These are phyloP conservation scores for Suhomyces guaymorum DNA, from an alignment of 1,139 yeast species.

Conservation along the genomic window DNA sequence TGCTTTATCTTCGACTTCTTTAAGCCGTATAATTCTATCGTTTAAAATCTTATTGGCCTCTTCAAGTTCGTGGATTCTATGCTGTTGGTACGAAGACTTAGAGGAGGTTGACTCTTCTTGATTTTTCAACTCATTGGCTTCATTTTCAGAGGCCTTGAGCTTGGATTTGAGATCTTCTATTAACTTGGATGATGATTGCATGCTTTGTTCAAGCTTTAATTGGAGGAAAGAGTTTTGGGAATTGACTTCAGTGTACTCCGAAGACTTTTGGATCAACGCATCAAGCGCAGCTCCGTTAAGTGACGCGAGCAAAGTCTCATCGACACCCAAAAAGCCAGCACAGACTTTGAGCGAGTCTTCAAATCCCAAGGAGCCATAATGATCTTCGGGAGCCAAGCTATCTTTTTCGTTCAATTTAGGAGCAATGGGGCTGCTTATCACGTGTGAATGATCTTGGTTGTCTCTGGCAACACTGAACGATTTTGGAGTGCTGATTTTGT, in stretches of 20 bases:
- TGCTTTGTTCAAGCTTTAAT: constrained; percentile 55
- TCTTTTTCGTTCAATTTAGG: constrained; percentile 8
- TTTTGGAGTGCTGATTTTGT: constrained; percentile 45
- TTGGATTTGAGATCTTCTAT: constrained; percentile 17
- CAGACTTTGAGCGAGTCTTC: constrained; percentile 14
- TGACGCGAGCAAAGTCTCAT: constrained; percentile 21
- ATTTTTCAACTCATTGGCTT: constrained; percentile 12
- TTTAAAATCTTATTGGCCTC: constrained; percentile 14
- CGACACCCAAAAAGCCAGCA: constrained; percentile 40
- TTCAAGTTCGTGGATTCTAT: constrained; percentile 14
- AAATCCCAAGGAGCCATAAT: constrained; percentile 4
- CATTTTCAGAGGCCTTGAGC: constrained; percentile 15
- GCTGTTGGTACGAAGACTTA: constrained; percentile 4
- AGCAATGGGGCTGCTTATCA: constrained; percentile 23
- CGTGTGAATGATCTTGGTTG: constrained; percentile 9
- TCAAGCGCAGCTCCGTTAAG: constrained; percentile 23
- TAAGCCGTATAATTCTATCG: constrained; percentile 13
- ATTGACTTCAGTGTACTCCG: constrained; percentile 49
- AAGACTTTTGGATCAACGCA: constrained; percentile 44
- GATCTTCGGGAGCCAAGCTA: constrained; percentile 4
- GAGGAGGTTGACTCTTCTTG: constrained; percentile 11
- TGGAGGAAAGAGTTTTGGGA: constrained; percentile 54
- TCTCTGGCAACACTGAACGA: constrained; percentile 45
- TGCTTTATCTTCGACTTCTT: constrained; percentile 30
- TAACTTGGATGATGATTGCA: constrained; percentile 27